Evolutionary conservation across 306 rosid species (phyloP), one percentile per base, ranked within the genome.

Genomic region (Prunus davidiana): DNA sequence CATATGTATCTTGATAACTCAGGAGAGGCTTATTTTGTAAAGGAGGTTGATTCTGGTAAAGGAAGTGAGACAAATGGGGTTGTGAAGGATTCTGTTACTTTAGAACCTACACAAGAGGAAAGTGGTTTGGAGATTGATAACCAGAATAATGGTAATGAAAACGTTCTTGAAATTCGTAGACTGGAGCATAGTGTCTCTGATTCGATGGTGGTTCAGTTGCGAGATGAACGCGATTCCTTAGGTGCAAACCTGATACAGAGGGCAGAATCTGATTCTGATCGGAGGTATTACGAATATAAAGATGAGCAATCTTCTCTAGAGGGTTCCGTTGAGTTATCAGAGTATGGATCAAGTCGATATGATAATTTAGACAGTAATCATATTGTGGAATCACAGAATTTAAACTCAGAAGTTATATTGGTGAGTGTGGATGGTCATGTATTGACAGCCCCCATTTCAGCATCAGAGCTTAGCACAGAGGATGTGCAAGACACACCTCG

Each of bases 391-490:
- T 86, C 97, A 1, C 93, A 85, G 69, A 85, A 80, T 78, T 64
- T 83, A 4, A 85, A 79, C 78, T 91, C 98, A 1, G 99, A 87
- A 85, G 89, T 96, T 83, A 88, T 96, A 41, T 82, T 96, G 89
- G 92, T 96, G 47, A 92, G 99, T 82, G 98, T 92, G 66, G 99
- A 96, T 81, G 99, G 99, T 62, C 96, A 83, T 73, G 79, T 96
- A 69, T 79, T 96, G 82, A 92, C 82, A 8, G 99, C 98, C 38
- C 99, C 98, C 52, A 92, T 96, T 76, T 85, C 89, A 52, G 88
- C 88, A 79, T 79, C 90, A 8, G 99, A 92, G 82, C 85, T 88
- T 78, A 80, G 80, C 73, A 69, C 84, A 10, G 97, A 90, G 75
- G 82, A 86, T 76, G 76, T 95, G 84, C 89, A 89, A 86, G 86